Percentiles rank a stretch among this genome's conserved stretches.
phyloP scores from a whole-genome alignment of 2,329 filamentous ascomycete genomes.

The Hirsutella thompsonii region DNA sequence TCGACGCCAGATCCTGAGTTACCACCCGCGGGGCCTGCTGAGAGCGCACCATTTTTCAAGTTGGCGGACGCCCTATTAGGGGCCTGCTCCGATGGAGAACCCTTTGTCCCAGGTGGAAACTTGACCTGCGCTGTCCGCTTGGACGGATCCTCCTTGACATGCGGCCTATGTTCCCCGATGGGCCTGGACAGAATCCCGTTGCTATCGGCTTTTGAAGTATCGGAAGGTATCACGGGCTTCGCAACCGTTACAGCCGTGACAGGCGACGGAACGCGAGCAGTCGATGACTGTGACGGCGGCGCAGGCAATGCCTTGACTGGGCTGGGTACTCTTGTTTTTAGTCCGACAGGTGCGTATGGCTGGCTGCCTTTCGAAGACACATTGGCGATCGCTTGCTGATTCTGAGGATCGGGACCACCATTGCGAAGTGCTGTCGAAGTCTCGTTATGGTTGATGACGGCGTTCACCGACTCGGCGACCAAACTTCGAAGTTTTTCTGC shows the following conservation, averaged over 20 bases:
- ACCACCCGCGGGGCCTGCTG: neutral
- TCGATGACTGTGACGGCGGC: too few relatives aligned
- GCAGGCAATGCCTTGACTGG: conserved; percentile 1
- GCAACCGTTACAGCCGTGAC: neutral
- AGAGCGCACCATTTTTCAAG: too few relatives aligned
- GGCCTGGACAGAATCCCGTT: neutral
- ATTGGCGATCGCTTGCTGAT: too few relatives aligned
- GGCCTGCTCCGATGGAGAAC: conserved; percentile 8
- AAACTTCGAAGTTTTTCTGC: conserved; percentile 29
- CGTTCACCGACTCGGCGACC: conserved; percentile 15
- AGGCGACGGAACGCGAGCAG: too few relatives aligned
- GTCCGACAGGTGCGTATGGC: conserved; percentile 1
- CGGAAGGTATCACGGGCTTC: neutral
- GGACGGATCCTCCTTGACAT: neutral
- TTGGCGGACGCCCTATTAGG: neutral
- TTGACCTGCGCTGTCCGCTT: conserved; percentile 15
- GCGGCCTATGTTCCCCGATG: neutral
- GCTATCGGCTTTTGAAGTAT: neutral
- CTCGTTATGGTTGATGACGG: conserved; percentile 6
- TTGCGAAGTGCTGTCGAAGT: too few relatives aligned
- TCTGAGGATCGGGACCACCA: too few relatives aligned
- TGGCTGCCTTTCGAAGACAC: neutral
- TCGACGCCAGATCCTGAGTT: neutral
- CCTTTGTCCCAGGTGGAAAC: conserved; percentile 19
- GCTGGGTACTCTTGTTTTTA: conserved; percentile 5